phyloP scores from a whole-genome alignment of 495 filamentous ascomycete genomes.

The Recurvomyces mirabilis region DNA sequence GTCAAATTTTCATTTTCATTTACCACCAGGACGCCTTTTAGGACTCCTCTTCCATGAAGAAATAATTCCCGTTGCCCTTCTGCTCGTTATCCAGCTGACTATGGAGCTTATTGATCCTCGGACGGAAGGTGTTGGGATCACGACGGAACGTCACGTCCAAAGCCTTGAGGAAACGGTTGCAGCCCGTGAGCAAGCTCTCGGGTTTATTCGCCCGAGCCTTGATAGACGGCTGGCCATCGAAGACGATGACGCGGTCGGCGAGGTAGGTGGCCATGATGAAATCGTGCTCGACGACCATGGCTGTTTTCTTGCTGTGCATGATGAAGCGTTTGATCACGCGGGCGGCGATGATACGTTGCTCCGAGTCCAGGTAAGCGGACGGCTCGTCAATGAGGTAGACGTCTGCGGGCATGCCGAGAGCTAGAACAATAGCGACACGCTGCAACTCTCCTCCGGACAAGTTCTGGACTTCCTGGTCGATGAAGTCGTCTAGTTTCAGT shows the following conservation, averaged over 20 bases:
- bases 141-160: conserved; percentile 96
- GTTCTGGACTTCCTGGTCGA: conserved; percentile 98
- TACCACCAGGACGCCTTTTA: conserved; percentile 46
- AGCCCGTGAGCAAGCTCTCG: conserved; percentile 86
- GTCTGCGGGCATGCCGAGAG: conserved; percentile 89
- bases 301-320: conserved; percentile 99
- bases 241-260: conserved; percentile 95
- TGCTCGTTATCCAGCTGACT: conserved; percentile 96
- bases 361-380: conserved; percentile 88
- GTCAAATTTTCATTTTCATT: background rate
- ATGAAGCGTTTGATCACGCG: conserved; percentile 99
- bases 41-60: conserved; percentile 88
- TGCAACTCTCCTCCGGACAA: conserved; percentile 98
- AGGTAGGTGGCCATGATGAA: conserved; percentile 99
- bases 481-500: conserved; percentile 94
- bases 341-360: conserved; percentile 94
- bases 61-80: conserved; percentile 87
- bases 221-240: conserved; percentile 84
- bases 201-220: conserved; percentile 79
- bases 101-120: conserved; percentile 95
- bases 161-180: conserved; percentile 92
- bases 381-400: conserved; percentile 98
- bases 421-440: conserved; percentile 93
- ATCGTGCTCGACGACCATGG: conserved; percentile 99
- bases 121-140: conserved; percentile 88